Base-by-base conservation (phyloP, 371 early-diverging fungal genomes). In the Nematocida displodere region DNA sequence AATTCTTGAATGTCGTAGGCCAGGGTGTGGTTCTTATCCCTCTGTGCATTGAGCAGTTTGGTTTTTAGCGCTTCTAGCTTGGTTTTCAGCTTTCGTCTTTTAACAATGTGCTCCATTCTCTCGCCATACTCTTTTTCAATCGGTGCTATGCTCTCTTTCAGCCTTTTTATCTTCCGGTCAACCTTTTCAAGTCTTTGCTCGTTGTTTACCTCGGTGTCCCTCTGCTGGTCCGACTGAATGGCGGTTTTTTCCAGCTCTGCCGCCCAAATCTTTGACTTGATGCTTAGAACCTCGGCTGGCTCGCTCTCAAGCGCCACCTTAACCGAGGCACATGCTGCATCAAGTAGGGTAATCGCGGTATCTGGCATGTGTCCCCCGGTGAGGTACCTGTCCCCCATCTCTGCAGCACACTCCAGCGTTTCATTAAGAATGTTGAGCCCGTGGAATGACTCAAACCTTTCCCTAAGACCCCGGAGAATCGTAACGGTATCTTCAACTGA, bases 281-380 rank as follows among this genome's bases (percentile, higher is more conserved):
- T 67, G 39, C 83, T 87, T 79, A 89, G 87, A 44, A 91, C 83
- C 15, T 86, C 86, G 66, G 89, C 88, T 0, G 91, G 91, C 77
- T 91, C 89, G 79, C 87, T 88, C 77, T 92, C 91, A 80, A 90
- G 88, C 52, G 89, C 87, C 22, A 91, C 83, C 42, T 90, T 80
- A 28, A 89, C 84, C 56, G 88, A 88, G 7, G 90, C 88, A 77
- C 91, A 91, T 0, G 92, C 91, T 77, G 90, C 90, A 79, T 92
- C 92, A 17, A 92, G 84, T 1, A 92, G 79, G 83, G 92, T 92
- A 78, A 92, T 91, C 2, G 93, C 93, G 76, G 89, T 88, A 84
- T 91, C 91, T 5, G 91, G 91, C 28, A 90, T 85, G 80, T 88
- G 87, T 24, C 91, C 86, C 46, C 89, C 89, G 0, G 89, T 85